These are phyloP conservation scores for Shiraia sp. DNA, from an alignment of 2,329 filamentous ascomycete genomes.

Conservation along the genomic window DNA sequence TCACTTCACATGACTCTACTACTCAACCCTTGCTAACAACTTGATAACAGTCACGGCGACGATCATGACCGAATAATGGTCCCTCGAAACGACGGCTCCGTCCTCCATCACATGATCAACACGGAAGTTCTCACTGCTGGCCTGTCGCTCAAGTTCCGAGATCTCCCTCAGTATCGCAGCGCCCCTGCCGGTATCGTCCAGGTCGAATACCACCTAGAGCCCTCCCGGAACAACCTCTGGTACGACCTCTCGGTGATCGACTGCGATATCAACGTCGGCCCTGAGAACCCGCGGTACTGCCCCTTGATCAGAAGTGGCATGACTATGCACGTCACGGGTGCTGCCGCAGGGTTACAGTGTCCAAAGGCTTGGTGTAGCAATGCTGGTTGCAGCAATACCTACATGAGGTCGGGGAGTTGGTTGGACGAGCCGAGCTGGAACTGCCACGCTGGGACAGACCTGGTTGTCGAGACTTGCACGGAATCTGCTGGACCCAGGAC, in stretches of 20 bases:
- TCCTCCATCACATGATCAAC: slow-evolving; percentile 15
- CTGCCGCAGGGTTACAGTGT: slow-evolving; percentile 3
- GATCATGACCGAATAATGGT: slow-evolving; percentile 13
- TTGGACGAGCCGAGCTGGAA: slow-evolving; percentile 19
- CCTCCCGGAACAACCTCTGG: slow-evolving; percentile 11
- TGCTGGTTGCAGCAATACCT: slow-evolving; percentile 14
- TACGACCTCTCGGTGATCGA: slow-evolving; percentile 29
- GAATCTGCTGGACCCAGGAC: slow-evolving; percentile 12
- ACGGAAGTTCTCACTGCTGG: slow-evolving; percentile 11
- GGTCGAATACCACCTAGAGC: slow-evolving; percentile 24
- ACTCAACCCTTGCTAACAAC: neutral
- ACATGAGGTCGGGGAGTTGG: slow-evolving; percentile 17
- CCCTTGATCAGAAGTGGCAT: slow-evolving; percentile 26
- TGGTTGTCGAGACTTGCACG: slow-evolving; percentile 24
- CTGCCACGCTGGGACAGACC: slow-evolving; percentile 20
- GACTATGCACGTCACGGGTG: slow-evolving; percentile 11
- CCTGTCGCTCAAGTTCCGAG: slow-evolving; percentile 26
- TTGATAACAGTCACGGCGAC: neutral
- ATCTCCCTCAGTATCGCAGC: slow-evolving; percentile 16
- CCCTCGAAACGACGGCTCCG: slow-evolving; percentile 5
- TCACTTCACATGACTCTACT: too few relatives aligned
- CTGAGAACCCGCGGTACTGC: slow-evolving; percentile 18
- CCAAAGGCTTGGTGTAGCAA: slow-evolving; percentile 12
- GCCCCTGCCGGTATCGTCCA: slow-evolving; percentile 27
- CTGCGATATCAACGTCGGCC: slow-evolving; percentile 11